Evolutionary conservation across 2,329 filamentous ascomycete species (phyloP).

Genomic region (Teratosphaeria destructans): DNA sequence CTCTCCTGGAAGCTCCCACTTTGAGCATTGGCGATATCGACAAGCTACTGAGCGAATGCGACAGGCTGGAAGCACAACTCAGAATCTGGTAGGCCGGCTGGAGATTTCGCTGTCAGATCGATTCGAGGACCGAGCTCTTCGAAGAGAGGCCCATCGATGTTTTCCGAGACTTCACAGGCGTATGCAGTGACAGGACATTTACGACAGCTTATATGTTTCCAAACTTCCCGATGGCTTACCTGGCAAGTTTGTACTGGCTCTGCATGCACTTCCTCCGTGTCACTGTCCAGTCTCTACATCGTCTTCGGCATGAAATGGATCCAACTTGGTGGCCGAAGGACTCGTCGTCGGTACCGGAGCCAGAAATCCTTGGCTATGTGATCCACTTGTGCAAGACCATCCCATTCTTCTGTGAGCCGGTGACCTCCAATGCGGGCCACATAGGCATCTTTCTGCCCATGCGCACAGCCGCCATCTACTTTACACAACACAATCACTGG

Average conservation of each 20-base stretch:
- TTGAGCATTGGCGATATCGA: constrained; percentile 7
- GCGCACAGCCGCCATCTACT: constrained; percentile 19
- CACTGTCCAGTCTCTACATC: constrained; percentile 14
- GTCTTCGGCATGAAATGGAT: constrained; percentile 9
- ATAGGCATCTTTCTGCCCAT: constrained; percentile 23
- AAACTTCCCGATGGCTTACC: constrained; percentile 20
- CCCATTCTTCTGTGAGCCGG: constrained; percentile 20
- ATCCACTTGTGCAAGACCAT: constrained; percentile 19
- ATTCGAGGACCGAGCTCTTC: constrained; percentile 5
- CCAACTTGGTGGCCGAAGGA: constrained; percentile 11
- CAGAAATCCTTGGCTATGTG: constrained; percentile 17
- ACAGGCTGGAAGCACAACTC: constrained; percentile 12
- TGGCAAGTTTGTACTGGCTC: constrained; percentile 23
- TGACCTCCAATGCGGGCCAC: constrained; percentile 17
- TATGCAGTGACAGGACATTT: constrained; percentile 17
- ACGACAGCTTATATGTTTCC: constrained; percentile 17
- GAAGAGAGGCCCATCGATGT: constrained; percentile 11
- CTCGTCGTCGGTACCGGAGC: constrained; percentile 11
- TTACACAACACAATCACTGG: constrained; percentile 17
- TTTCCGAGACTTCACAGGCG: constrained; percentile 15
- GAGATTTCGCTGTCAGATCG: constrained; percentile 1
- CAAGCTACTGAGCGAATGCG: constrained; percentile 11
- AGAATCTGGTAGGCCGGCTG: constrained; percentile 16
- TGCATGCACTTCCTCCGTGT: constrained; percentile 20
- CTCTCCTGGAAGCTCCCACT: constrained; percentile 2